Percentiles rank a stretch among this genome's conserved stretches.
Conservation (phyloP, 2,329 filamentous ascomycete species). For the Arthrobotrys pseudoclavata region DNA sequence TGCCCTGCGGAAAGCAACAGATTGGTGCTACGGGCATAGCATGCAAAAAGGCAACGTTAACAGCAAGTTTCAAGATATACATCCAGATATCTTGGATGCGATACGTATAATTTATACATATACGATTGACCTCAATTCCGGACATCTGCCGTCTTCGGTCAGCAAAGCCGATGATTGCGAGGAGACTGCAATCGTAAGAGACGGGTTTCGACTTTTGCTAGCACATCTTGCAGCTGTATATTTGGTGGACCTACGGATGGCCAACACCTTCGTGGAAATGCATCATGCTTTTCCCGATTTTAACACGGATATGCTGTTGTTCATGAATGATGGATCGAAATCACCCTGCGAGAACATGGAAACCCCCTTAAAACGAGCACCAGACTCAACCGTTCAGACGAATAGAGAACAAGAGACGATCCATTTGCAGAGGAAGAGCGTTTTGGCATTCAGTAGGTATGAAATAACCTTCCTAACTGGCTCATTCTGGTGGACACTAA, state of each 20-base stretch:
- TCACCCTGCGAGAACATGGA: no score
- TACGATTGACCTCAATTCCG: conserved; percentile 24
- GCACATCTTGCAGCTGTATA: conserved; percentile 29
- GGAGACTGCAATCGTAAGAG: not conserved
- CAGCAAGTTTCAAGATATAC: conserved; percentile 2
- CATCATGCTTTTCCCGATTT: conserved; percentile 44
- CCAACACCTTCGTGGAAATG: conserved; percentile 20
- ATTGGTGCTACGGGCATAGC: not conserved
- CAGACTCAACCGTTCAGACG: no score
- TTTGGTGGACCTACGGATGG: conserved; percentile 10
- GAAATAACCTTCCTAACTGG: not conserved
- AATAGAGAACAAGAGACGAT: not conserved
- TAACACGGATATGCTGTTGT: conserved; percentile 46
- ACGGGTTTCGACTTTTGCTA: conserved; percentile 35
- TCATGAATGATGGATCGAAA: conserved; percentile 13
- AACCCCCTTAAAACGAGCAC: no score
- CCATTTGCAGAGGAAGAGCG: not conserved
- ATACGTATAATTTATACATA: conserved; percentile 33
- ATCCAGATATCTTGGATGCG: conserved; percentile 12
- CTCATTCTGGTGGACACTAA: not conserved
- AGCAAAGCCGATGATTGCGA: not conserved
- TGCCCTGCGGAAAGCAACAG: not conserved
- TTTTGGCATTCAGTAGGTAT: not conserved
- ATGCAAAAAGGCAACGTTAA: not conserved
- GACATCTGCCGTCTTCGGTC: not conserved